Percentiles rank a stretch among this genome's conserved stretches.
These are phyloP conservation scores for Fusarium redolens DNA, from an alignment of 2,329 filamentous ascomycete species.

Conservation along the genomic window DNA sequence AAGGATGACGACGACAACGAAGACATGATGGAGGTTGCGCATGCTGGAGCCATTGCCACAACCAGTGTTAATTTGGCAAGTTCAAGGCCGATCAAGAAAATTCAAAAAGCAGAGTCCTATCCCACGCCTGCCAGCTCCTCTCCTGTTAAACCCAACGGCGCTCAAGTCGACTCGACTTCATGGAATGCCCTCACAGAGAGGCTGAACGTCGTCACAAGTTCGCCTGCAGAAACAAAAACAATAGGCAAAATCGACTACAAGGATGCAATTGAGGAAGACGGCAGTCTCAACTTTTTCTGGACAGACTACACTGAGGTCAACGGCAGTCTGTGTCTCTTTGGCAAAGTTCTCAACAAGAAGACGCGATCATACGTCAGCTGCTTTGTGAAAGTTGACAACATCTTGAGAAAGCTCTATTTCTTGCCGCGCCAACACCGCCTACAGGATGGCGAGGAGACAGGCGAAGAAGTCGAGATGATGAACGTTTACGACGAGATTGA, in stretches of 20 bases:
- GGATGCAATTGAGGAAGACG: slow-evolving; percentile 93
- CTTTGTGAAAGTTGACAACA: slow-evolving; percentile 96
- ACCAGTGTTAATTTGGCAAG: slow-evolving; percentile 87
- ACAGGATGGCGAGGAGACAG: slow-evolving; percentile 72
- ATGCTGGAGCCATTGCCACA: slow-evolving; percentile 75
- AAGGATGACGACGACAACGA: slow-evolving; percentile 81
- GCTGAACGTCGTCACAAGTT: slow-evolving; percentile 85
- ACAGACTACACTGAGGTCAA: slow-evolving; percentile 94
- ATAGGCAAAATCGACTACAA: slow-evolving; percentile 85
- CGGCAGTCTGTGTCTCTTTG: slow-evolving; percentile 91
- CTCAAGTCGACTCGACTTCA: slow-evolving; percentile 79
- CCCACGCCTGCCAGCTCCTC: slow-evolving; percentile 83
- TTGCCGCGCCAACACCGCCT: slow-evolving; percentile 77
- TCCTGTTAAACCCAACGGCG: slow-evolving; percentile 69
- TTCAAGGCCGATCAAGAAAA: slow-evolving; percentile 76
- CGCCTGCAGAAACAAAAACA: slow-evolving; percentile 69
- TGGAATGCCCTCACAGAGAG: slow-evolving; percentile 91
- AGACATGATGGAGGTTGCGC: slow-evolving; percentile 87
- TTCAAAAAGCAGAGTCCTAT: slow-evolving; percentile 73
- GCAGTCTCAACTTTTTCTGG: slow-evolving; percentile 95
- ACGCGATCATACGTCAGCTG: slow-evolving; percentile 85
- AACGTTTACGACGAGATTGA: slow-evolving; percentile 94
- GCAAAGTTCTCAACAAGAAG: slow-evolving; percentile 93
- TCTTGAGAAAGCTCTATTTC: slow-evolving; percentile 92
- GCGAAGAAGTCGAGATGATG: slow-evolving; percentile 84